Conservation (phyloP, 805 yeast species). For the Tetrapisispora nanseiensis region DNA sequence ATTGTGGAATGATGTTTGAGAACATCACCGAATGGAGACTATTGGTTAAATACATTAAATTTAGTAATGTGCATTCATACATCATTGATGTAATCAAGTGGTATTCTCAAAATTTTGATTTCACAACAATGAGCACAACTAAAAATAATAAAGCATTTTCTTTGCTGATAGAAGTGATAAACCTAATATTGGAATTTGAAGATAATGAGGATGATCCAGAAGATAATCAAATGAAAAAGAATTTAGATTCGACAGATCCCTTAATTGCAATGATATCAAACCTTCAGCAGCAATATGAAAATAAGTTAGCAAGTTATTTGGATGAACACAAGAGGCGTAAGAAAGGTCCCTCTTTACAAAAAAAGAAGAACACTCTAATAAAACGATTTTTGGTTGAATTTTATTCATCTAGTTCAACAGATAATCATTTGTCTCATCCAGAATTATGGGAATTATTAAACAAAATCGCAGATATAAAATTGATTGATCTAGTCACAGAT, state of each 20-base stretch:
- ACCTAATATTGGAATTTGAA: neutral
- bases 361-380: neutral
- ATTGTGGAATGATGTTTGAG: neutral
- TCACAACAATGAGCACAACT: neutral
- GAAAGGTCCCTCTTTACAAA: neutral
- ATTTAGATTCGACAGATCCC: constrained; percentile 7
- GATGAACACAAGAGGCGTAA: neutral
- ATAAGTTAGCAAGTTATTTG: neutral
- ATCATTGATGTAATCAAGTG: neutral
- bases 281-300: neutral
- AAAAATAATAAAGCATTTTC: neutral
- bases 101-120: neutral
- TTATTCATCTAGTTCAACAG: constrained; percentile 7
- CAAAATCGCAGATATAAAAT: constrained; percentile 9
- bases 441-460: constrained; percentile 16
- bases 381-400: constrained; percentile 8
- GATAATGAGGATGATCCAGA: neutral
- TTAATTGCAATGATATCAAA: constrained; percentile 1
- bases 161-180: neutral
- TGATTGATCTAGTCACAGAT: constrained; percentile 13
- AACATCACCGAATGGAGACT: too few species aligned
- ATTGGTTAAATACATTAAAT: neutral
- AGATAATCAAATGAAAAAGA: neutral
- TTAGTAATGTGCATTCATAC: neutral
- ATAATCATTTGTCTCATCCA: constrained; percentile 13